Conservation (phyloP, 352 stramenopile genomes). For the Pythium grandisporangium region DNA sequence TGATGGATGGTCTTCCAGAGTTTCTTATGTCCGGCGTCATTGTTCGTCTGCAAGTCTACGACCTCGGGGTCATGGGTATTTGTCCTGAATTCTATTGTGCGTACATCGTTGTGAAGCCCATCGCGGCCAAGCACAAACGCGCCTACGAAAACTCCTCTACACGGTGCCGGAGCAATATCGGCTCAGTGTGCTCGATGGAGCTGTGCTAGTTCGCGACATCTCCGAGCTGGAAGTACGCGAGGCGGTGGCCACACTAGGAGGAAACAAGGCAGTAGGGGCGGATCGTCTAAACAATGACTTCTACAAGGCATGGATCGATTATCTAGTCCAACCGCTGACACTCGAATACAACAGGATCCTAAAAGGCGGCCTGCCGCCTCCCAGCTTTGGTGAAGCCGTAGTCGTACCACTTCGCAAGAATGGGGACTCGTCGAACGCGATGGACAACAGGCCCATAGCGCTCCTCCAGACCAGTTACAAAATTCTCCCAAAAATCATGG, state of each 20-base stretch:
- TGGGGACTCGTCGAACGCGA: conserved; percentile 5
- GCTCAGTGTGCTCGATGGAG: no score
- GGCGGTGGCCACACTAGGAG: not conserved
- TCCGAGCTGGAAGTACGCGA: no score
- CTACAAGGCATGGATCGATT: not conserved
- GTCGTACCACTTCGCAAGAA: conserved; percentile 15
- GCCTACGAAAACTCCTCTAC: no score
- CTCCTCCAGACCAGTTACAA: conserved; percentile 19
- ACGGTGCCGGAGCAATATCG: no score
- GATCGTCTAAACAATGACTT: conserved; percentile 11
- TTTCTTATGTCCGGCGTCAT: conserved; percentile 7
- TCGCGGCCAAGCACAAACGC: no score
- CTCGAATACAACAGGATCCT: conserved; percentile 3
- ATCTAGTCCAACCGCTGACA: not conserved
- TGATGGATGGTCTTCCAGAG: not conserved
- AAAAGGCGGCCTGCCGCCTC: not conserved
- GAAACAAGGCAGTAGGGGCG: conserved; percentile 1
- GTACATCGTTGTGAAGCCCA: conserved; percentile 1
- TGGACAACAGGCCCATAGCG: conserved; percentile 15
- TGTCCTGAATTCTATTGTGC: conserved; percentile 1
- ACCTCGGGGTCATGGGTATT: conserved; percentile 3
- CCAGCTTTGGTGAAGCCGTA: not conserved
- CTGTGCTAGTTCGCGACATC: no score
- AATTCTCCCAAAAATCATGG: conserved; percentile 11
- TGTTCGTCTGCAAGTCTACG: conserved; percentile 4